Evolutionary conservation across 163 green algal species (phyloP), one percentile per base, ranked within the genome.

Genomic region (Chlamydomonas reinhardtii): DNA sequence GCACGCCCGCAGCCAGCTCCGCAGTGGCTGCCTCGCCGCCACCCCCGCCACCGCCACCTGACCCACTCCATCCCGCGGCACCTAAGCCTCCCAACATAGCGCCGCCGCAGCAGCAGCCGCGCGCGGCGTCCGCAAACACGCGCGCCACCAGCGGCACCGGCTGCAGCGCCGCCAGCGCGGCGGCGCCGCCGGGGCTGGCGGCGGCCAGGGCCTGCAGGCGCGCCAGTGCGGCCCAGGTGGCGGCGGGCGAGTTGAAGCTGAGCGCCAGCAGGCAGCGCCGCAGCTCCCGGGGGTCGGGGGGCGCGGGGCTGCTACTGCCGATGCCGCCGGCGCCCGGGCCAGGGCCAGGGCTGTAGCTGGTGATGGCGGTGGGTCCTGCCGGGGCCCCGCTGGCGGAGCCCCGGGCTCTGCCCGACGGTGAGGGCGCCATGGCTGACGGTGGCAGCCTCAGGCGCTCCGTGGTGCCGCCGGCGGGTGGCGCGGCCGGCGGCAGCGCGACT

Each of bases 141-240:
- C 80, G 54, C 24, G 70, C 80, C n/a, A 86, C 70, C 15, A 86
- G 80, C 25, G 80, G 54, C 69, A 86, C 80, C 9, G 80, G 80
- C 54, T 86, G 69, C 35, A 86, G 52, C 54, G 80, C 80, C 27
- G 69, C 80, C 56, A 86, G 80, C 19, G 56, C 80, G 1, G 70
- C 70, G 17, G 56, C 34, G 69, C 66, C 31, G 31, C 80, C 80
- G 43, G 76, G 48, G 27, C 52, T 72, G 80, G 80, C 80, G 15
- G 68, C 24, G 29, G 80, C 80, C 25, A 31, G 35, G 0, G 70
- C 34, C 16, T 79, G 70, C 54, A 86, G 80, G 27, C 25, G 24
- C 29, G 34, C 34, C 15, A 86, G 80, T 4, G 80, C 80, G 4
- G 80, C 27, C 15, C 31, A 27, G 1, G 80, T 79, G 15, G 70